Conservation (phyloP, 2,329 filamentous ascomycete genomes). For the Aspergillus sp. region DNA sequence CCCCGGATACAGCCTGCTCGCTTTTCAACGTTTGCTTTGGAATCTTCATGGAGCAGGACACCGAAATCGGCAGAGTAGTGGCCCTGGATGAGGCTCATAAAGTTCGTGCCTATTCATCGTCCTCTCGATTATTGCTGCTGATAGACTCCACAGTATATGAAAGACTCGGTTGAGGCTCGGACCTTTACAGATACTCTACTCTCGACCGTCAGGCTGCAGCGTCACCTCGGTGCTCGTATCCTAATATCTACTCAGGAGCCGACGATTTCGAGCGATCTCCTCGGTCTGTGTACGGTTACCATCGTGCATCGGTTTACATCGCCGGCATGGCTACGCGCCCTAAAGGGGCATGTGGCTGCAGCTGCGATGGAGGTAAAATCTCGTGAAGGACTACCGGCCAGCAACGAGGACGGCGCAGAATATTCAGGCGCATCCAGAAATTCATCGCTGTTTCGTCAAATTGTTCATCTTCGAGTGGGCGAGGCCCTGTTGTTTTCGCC, state of each 20-base stretch:
- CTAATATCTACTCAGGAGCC: conserved; percentile 75
- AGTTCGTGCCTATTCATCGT: conserved; percentile 5
- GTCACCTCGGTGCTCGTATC: conserved; percentile 64
- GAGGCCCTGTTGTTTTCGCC: background rate
- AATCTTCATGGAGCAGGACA: conserved; percentile 22
- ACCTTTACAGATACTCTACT: conserved; percentile 60
- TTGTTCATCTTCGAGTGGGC: background rate
- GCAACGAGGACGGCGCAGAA: too few relatives aligned
- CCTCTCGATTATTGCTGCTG: background rate
- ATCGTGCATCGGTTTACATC: conserved; percentile 69
- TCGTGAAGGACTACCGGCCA: too few relatives aligned
- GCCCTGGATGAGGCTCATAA: conserved; percentile 26
- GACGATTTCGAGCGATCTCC: conserved; percentile 63
- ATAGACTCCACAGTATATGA: conserved; percentile 16
- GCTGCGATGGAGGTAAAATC: too few relatives aligned
- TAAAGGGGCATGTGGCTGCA: too few relatives aligned
- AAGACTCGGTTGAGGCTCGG: conserved; percentile 12
- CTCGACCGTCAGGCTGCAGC: conserved; percentile 64
- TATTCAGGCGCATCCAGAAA: too few relatives aligned
- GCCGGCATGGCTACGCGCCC: conserved; percentile 53
- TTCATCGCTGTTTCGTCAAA: background rate
- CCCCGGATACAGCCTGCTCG: conserved; percentile 19
- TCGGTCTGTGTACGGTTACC: conserved; percentile 68
- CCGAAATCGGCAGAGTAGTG: conserved; percentile 16
- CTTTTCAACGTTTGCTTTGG: conserved; percentile 24